These are phyloP conservation scores for Glycine tomentella DNA, from an alignment of 306 rosid species.

Conservation along the genomic window DNA sequence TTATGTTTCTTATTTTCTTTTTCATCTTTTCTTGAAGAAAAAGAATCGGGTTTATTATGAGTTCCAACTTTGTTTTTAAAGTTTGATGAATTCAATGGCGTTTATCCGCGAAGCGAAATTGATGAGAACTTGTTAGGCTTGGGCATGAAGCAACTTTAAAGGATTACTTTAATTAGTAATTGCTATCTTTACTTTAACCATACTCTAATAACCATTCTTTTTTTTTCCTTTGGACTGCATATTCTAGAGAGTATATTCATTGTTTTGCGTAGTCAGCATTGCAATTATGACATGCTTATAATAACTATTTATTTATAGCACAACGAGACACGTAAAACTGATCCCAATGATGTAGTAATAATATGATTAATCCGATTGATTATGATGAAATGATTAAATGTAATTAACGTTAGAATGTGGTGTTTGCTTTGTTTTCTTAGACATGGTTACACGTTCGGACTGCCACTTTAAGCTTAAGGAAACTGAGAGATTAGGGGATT, in stretches of 20 bases:
- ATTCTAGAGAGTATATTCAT: not conserved
- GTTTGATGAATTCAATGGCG: conserved; percentile 18
- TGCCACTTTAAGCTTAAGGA: conserved; percentile 52
- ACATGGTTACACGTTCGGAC: conserved; percentile 48
- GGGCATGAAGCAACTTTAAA: conserved; percentile 57
- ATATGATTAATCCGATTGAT: conserved; percentile 32
- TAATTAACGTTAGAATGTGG: not conserved
- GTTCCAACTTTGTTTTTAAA: conserved; percentile 9
- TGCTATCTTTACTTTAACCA: conserved; percentile 56
- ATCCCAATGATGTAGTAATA: not conserved
- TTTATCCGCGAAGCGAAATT: conserved; percentile 47
- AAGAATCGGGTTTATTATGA: conserved; percentile 24
- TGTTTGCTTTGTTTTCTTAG: conserved; percentile 27
- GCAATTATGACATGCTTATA: not conserved
- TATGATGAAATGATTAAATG: conserved; percentile 3
- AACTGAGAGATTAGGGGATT: conserved; percentile 51
- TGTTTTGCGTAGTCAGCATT: conserved; percentile 20
- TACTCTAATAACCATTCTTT: conserved; percentile 41
- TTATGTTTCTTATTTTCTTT: not conserved
- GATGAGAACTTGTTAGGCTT: conserved; percentile 50
- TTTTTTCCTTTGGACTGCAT: conserved; percentile 50
- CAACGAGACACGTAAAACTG: too few relatives aligned
- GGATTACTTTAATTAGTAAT: conserved; percentile 41
- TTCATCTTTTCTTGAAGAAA: conserved; percentile 16
- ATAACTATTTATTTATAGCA: too few relatives aligned